These are phyloP conservation scores for Candida hungchunana DNA, from an alignment of 805 yeast genomes.

Conservation along the genomic window DNA sequence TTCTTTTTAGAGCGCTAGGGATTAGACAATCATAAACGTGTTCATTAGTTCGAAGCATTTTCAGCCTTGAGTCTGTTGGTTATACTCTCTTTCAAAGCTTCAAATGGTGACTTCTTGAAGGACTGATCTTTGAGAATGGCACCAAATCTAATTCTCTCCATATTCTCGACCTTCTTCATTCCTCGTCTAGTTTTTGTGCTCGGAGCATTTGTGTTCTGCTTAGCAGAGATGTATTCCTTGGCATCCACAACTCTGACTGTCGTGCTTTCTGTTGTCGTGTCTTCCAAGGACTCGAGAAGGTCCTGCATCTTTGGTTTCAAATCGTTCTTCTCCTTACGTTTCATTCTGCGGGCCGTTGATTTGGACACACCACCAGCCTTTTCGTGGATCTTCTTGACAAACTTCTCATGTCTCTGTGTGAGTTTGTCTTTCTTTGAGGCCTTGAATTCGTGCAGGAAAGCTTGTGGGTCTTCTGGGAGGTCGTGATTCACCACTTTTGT, in stretches of 20 bases:
- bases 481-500: constrained; percentile 8
- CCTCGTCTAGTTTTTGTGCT: constrained; percentile 53
- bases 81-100: constrained; percentile 59
- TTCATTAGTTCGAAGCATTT: constrained; percentile 3
- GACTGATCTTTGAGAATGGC: constrained; percentile 48
- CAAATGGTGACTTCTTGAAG: constrained; percentile 60
- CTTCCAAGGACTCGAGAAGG: constrained; percentile 47
- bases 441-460: constrained; percentile 50
- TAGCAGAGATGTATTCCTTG: constrained; percentile 12
- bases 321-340: constrained; percentile 57
- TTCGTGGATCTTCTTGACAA: constrained; percentile 37
- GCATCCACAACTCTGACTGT: constrained; percentile 21
- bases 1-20: not conserved
- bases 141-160: constrained; percentile 57
- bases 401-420: constrained; percentile 32
- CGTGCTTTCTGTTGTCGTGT: constrained; percentile 13
- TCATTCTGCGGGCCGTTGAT: constrained; percentile 59
- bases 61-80: constrained; percentile 16
- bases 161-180: constrained; percentile 47
- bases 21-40: not conserved
- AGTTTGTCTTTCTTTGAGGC: constrained; percentile 52
- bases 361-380: constrained; percentile 57
- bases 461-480: constrained; percentile 34
- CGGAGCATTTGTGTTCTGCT: constrained; percentile 39
- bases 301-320: constrained; percentile 67